Evolutionary conservation across 352 stramenopile species (phyloP).

Genomic region (Phytophthora agathidicida): DNA sequence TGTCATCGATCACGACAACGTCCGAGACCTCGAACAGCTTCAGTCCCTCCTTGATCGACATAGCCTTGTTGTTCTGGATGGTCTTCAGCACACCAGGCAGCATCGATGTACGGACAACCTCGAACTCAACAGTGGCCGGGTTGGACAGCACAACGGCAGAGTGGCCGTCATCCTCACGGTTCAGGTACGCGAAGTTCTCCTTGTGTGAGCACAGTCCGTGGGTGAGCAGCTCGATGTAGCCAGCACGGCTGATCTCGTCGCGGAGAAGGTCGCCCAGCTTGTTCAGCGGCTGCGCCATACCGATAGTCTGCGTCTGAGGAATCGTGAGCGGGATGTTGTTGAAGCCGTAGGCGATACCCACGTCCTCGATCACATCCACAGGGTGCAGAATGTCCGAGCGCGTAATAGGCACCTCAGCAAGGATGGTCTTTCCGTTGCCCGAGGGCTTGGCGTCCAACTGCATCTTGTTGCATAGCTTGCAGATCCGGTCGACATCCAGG

Average conservation of each 20-base stretch:
- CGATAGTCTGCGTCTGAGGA: constrained; percentile 96
- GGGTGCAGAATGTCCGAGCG: constrained; percentile 98
- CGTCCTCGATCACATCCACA: constrained; percentile 99
- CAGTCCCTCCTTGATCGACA: constrained; percentile 96
- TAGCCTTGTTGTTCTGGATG: constrained; percentile 98
- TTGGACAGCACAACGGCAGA: constrained; percentile 97
- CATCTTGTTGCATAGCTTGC: constrained; percentile 97
- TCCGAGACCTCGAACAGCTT: constrained; percentile 99
- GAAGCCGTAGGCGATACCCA: constrained; percentile 99
- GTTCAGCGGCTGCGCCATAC: constrained; percentile 96
- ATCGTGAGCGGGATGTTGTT: constrained; percentile 99
- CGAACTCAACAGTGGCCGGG: constrained; percentile 99
- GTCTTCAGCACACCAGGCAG: constrained; percentile 99
- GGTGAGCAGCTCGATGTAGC: constrained; percentile 98
- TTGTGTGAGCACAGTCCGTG: constrained; percentile 97
- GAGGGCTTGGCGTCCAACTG: constrained; percentile 92
- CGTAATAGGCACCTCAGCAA: constrained; percentile 96
- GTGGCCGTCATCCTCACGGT: constrained; percentile 78
- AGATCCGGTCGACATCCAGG: constrained; percentile 90
- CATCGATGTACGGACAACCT: constrained; percentile 98
- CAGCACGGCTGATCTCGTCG: constrained; percentile 97
- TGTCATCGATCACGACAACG: constrained; percentile 96
- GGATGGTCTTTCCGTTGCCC: constrained; percentile 72
- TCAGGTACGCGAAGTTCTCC: constrained; percentile 98
- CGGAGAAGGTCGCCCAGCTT: constrained; percentile 97